Base-by-base conservation (phyloP, 768 basidiomycete genomes). In the Serendipita sp. region DNA sequence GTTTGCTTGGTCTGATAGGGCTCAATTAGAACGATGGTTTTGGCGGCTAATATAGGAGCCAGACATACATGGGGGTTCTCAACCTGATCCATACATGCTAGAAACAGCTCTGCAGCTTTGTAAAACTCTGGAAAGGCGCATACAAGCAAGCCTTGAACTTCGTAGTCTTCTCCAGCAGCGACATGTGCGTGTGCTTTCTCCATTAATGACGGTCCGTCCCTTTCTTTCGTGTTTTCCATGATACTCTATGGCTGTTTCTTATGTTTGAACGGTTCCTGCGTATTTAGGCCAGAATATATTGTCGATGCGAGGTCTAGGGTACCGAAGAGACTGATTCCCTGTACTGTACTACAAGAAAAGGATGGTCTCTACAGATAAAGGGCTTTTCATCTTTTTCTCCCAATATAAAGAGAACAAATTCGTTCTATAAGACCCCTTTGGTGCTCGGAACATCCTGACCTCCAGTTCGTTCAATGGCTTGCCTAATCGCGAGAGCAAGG, bases 401-500 rank as follows among this genome's bases (percentile, higher is more conserved):
- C 40, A 1, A 23, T 23, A 23, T 23, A 23, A 23, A 23, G 23
- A 23, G 23, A 23, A 23, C 13, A 13, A 13, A 40, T 13, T 13
- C 40, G 40, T 6, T 8, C 72, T 72, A 84, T 62, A 99, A 76
- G 3, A 98, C 94, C 50, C 96, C 96, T 75, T 99, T 99, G 2
- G 96, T 98, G 71, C 91, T 93, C 0, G 95, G 95, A 34, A 97
- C 84, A 65, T 99, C 96, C 68, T 83, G 80, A 3, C 89, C 83
- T 3, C 92, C 92, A 1, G 94, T 97, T 63, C 79, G 79, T 72
- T 91, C 83, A 67, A 96, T 88, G n/a, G 96, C 96, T 74, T 97
- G 85, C 64, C 87, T 84, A 68, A 99, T 93, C 6, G 95, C 96
- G 40, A 99, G 78, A 0, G 96, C 96, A 18, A 98, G 75, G 1